Evolutionary conservation across 2,329 filamentous ascomycete genomes (phyloP).

Genomic region (Alternaria triticina): DNA sequence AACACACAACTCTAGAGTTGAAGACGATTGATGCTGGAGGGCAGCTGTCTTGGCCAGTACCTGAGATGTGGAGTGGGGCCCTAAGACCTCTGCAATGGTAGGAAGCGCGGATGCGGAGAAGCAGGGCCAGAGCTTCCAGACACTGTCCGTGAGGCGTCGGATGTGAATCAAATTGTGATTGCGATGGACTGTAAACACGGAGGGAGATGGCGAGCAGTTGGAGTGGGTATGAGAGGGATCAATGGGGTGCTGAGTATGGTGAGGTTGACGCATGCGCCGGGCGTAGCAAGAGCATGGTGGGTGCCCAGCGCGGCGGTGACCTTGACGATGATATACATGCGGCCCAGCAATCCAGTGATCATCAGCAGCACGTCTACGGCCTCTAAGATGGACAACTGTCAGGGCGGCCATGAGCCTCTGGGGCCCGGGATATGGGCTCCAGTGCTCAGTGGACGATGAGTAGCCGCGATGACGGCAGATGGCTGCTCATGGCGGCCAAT

Average conservation of each 20-base stretch:
- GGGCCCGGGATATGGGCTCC: constrained; percentile 19
- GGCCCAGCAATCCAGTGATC: constrained; percentile 24
- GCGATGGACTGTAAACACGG: constrained; percentile 30
- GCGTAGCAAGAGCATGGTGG: constrained; percentile 13
- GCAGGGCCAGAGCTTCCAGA: constrained; percentile 46
- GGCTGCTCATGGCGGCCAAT: constrained; percentile 34
- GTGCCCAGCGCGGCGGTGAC: constrained; percentile 33
- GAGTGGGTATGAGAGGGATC: constrained; percentile 11
- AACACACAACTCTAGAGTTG: constrained; percentile 29
- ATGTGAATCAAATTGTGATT: constrained; percentile 7
- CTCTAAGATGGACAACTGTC: constrained; percentile 25
- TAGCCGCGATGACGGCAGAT: constrained; percentile 29
- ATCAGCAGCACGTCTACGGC: constrained; percentile 33
- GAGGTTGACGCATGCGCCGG: constrained; percentile 9
- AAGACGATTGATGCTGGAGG: constrained; percentile 24
- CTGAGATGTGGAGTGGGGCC: constrained; percentile 31
- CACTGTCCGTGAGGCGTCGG: constrained; percentile 40
- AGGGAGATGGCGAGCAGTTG: constrained; percentile 11
- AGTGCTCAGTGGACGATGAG: constrained; percentile 20
- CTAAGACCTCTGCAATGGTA: constrained; percentile 41
- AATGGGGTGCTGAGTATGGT: constrained; percentile 8
- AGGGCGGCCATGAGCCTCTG: constrained; percentile 28
- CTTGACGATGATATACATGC: constrained; percentile 35
- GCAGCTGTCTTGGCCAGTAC: constrained; percentile 28
- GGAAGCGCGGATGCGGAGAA: constrained; percentile 39